phyloP scores from a whole-genome alignment of 1,284 basidiomycete genomes.

The Psilocybe mexicana region DNA sequence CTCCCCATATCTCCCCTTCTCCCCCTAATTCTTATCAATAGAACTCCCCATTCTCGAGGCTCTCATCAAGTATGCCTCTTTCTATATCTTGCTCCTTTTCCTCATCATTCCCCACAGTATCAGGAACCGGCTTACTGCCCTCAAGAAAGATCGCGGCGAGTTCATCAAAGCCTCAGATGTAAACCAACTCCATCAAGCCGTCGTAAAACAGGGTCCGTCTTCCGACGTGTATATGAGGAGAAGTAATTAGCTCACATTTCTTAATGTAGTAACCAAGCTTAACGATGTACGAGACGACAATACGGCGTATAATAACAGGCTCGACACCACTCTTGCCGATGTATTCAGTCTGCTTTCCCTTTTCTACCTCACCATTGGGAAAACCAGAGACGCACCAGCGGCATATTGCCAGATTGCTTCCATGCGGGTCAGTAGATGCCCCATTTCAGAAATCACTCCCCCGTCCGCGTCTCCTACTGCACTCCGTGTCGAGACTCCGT shows the following conservation, averaged over 20 bases:
- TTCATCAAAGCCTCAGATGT: conserved; percentile 95
- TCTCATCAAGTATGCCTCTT: conserved; percentile 76
- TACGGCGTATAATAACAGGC: conserved; percentile 78
- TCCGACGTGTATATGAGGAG: background rate
- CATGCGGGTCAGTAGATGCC: conserved; percentile 74
- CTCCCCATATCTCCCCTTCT: conserved; percentile 10
- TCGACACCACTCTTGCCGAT: conserved; percentile 92
- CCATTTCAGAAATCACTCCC: conserved; percentile 6
- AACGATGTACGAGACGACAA: conserved; percentile 89
- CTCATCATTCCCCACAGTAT: conserved; percentile 56
- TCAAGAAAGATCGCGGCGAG: conserved; percentile 86
- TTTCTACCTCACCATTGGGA: conserved; percentile 93
- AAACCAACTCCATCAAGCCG: conserved; percentile 88
- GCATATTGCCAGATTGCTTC: conserved; percentile 93
- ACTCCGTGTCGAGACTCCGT: conserved; percentile 3
- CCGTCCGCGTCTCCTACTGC: conserved; percentile 14
- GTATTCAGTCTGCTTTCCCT: conserved; percentile 91
- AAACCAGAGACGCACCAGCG: conserved; percentile 89
- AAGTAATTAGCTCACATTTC: background rate
- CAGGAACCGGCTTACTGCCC: conserved; percentile 84
- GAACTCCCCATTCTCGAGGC: conserved; percentile 94
- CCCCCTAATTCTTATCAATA: conserved; percentile 32
- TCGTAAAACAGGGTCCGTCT: conserved; percentile 87
- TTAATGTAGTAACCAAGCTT: conserved; percentile 78
- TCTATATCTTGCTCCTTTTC: conserved; percentile 12